These are phyloP conservation scores for Curvularia sp. DNA, from an alignment of 2,329 filamentous ascomycete species.

Conservation along the genomic window DNA sequence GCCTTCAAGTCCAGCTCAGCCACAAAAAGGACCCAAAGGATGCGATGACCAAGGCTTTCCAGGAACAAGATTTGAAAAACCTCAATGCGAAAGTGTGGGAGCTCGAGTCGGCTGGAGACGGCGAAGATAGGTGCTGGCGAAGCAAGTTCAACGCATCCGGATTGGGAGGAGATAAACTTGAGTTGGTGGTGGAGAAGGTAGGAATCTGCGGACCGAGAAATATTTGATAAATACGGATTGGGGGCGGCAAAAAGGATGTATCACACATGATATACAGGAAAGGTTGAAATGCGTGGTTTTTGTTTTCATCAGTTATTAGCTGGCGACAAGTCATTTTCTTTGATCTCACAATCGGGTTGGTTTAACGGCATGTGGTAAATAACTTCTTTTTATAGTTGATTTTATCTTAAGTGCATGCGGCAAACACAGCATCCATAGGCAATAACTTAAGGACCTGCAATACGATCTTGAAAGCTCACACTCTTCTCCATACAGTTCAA, in stretches of 20 bases:
- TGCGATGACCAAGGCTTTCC: slow-evolving; percentile 21
- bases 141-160: slow-evolving; percentile 34
- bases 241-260: too few relatives aligned
- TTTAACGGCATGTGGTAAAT: not conserved
- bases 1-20: slow-evolving; percentile 36
- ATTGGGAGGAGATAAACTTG: slow-evolving; percentile 25
- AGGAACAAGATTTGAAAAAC: slow-evolving; percentile 18
- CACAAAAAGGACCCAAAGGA: slow-evolving; percentile 22
- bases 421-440: too few relatives aligned
- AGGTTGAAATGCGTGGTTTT: not conserved
- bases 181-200: slow-evolving; percentile 33
- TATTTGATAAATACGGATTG: slow-evolving; percentile 19
- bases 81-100: slow-evolving; percentile 24
- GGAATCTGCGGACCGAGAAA: slow-evolving; percentile 40
- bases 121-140: slow-evolving; percentile 28
- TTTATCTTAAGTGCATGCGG: not conserved
- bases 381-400: not conserved
- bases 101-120: slow-evolving; percentile 13
- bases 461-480: not conserved
- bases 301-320: not conserved
- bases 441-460: too few relatives aligned
- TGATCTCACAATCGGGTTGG: not conserved
- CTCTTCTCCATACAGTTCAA: not conserved
- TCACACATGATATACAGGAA: not conserved
- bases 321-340: not conserved